These are phyloP conservation scores for Chrysoporthe deuterocubensis DNA, from an alignment of 2,329 filamentous ascomycete species.

Conservation along the genomic window DNA sequence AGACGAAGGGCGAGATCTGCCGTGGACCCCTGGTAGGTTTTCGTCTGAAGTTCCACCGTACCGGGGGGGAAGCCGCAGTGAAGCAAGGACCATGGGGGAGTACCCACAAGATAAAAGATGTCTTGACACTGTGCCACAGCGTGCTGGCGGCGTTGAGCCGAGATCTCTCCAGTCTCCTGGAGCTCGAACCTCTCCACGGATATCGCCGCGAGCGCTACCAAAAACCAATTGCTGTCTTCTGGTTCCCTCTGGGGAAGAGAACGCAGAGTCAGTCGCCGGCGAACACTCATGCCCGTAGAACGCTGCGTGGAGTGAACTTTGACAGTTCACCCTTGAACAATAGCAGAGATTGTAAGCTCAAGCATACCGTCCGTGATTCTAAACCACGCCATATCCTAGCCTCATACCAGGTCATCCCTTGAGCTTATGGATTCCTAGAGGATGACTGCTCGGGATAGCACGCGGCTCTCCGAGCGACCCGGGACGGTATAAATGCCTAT, in stretches of 20 bases:
- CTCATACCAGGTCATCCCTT: neutral
- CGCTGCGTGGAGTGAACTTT: neutral
- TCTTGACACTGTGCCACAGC: conserved; percentile 12
- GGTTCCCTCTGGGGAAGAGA: neutral
- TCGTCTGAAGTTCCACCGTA: conserved; percentile 26
- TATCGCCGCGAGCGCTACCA: neutral
- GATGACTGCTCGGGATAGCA: neutral
- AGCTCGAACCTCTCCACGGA: neutral
- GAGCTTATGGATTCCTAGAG: neutral
- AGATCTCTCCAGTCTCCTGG: neutral
- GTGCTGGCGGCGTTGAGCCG: neutral
- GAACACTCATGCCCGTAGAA: neutral
- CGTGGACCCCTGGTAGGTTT: conserved; percentile 21
- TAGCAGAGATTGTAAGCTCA: neutral
- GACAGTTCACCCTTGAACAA: neutral
- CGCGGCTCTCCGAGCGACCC: neutral
- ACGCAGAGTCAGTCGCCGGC: neutral
- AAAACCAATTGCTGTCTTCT: neutral
- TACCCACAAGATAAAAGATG: neutral
- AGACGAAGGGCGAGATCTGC: conserved; percentile 27
- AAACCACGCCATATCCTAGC: neutral
- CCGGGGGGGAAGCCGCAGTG: conserved; percentile 21
- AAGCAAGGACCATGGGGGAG: conserved; percentile 16
- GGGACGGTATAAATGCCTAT: neutral
- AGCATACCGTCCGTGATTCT: too few species aligned